Evolutionary conservation across 306 rosid genomes (phyloP).

Genomic region (Quercus wislizeni): DNA sequence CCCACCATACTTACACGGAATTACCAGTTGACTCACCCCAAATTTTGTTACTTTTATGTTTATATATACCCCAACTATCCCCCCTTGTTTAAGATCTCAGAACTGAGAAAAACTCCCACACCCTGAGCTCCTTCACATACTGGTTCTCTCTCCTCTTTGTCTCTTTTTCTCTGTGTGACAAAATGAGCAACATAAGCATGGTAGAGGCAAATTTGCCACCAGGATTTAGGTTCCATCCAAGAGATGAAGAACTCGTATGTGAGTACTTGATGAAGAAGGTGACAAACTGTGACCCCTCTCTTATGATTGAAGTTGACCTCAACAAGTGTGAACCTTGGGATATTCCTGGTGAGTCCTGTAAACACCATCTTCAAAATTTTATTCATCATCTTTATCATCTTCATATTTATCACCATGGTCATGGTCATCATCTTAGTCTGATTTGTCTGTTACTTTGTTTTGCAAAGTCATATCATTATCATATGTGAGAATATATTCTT

Average conservation of each 20-base stretch:
- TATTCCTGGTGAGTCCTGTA: conserved; percentile 65
- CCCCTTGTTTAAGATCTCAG: conserved; percentile 1
- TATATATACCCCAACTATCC: conserved; percentile 33
- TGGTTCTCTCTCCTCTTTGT: not conserved
- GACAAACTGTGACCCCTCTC: conserved; percentile 43
- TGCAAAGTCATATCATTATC: not conserved
- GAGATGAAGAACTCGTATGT: conserved; percentile 90
- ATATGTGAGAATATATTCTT: too few relatives aligned
- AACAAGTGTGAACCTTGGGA: conserved; percentile 98
- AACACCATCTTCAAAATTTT: conserved; percentile 5
- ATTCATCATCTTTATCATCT: not conserved
- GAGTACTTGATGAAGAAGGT: conserved; percentile 80
- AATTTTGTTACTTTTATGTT: conserved; percentile 22
- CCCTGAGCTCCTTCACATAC: conserved; percentile 2
- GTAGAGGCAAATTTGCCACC: conserved; percentile 89
- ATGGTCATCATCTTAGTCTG: too few relatives aligned
- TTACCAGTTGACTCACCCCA: conserved; percentile 48
- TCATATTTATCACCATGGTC: not conserved
- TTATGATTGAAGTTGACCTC: conserved; percentile 87
- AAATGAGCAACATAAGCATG: conserved; percentile 75
- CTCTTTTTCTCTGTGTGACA: not conserved
- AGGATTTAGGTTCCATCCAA: conserved; percentile 93
- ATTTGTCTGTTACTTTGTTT: not conserved
- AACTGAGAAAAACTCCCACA: conserved; percentile 7
- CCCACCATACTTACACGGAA: conserved; percentile 26